Evolutionary conservation across 139 green algal species (phyloP).

Genomic region (Picochlorum sp.): DNA sequence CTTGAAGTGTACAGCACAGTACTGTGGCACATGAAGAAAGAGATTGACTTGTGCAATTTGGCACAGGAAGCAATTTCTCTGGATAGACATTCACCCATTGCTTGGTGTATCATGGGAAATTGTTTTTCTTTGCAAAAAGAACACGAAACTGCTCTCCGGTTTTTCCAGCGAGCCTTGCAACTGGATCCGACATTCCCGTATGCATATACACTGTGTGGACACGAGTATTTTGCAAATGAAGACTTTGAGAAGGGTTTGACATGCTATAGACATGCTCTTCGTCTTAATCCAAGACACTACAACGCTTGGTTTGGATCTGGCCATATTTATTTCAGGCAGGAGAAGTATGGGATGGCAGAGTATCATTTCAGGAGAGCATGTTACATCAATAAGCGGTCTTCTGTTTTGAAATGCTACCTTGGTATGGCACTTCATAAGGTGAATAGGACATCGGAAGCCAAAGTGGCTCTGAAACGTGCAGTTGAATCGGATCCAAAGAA

Average conservation of each 20-base stretch:
- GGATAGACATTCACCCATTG: conserved; percentile 72
- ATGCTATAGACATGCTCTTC: conserved; percentile 79
- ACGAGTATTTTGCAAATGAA: conserved; percentile 88
- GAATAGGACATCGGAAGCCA: conserved; percentile 52
- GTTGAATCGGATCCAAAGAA: conserved; percentile 75
- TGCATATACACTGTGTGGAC: conserved; percentile 82
- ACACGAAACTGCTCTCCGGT: conserved; percentile 75
- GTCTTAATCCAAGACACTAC: conserved; percentile 85
- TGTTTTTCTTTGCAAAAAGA: conserved; percentile 87
- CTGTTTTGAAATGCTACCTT: conserved; percentile 84
- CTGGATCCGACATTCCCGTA: conserved; percentile 74
- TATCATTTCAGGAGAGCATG: conserved; percentile 74
- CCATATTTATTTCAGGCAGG: conserved; percentile 83
- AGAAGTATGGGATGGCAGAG: conserved; percentile 84
- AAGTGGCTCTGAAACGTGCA: conserved; percentile 60
- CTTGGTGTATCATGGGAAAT: conserved; percentile 91
- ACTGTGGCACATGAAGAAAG: conserved; percentile 90
- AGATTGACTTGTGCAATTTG: conserved; percentile 77
- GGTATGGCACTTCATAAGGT: conserved; percentile 77
- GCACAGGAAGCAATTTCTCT: conserved; percentile 68
- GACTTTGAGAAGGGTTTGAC: conserved; percentile 77
- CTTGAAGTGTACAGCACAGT: conserved; percentile 89
- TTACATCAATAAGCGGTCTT: conserved; percentile 67
- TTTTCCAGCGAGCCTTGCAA: conserved; percentile 82
- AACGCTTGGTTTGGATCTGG: conserved; percentile 96